Evolutionary conservation across 768 basidiomycete genomes (phyloP).

Genomic region (Lactarius pseudohatsudake): DNA sequence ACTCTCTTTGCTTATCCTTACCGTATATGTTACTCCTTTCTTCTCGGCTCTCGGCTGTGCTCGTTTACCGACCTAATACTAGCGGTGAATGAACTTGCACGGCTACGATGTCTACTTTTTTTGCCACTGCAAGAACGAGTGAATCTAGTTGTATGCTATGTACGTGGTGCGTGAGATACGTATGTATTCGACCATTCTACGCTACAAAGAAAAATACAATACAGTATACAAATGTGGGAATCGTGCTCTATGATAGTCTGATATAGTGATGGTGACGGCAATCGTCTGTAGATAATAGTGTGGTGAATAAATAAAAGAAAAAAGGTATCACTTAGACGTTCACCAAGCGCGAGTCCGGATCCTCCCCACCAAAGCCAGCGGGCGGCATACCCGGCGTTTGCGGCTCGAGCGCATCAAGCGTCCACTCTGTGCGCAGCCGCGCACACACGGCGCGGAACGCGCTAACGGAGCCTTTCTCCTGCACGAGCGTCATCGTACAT

Average conservation of each 20-base stretch:
- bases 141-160: neutral
- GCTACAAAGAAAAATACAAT: neutral
- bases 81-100: neutral
- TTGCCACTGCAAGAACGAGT: neutral
- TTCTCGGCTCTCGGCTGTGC: neutral
- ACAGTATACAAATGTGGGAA: neutral
- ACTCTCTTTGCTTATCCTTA: neutral
- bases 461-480: slow-evolving; percentile 89
- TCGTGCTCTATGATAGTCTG: slow-evolving; percentile 4
- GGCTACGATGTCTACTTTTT: neutral
- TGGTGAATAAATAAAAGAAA: neutral
- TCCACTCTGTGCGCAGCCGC: slow-evolving; percentile 70
- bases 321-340: slow-evolving; percentile 1
- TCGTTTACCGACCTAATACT: neutral
- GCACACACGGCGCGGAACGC: slow-evolving; percentile 79
- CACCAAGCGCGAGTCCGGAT: slow-evolving; percentile 15
- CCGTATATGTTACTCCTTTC: neutral
- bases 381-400: slow-evolving; percentile 22
- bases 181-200: neutral
- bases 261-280: neutral
- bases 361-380: slow-evolving; percentile 21
- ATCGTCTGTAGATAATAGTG: slow-evolving; percentile 9
- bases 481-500: slow-evolving; percentile 73
- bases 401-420: slow-evolving; percentile 37
- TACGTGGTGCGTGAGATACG: neutral